Evolutionary conservation across 345 rosid genomes (phyloP), one percentile per base, ranked within the genome.

Genomic region (Eutrema heterophyllum): DNA sequence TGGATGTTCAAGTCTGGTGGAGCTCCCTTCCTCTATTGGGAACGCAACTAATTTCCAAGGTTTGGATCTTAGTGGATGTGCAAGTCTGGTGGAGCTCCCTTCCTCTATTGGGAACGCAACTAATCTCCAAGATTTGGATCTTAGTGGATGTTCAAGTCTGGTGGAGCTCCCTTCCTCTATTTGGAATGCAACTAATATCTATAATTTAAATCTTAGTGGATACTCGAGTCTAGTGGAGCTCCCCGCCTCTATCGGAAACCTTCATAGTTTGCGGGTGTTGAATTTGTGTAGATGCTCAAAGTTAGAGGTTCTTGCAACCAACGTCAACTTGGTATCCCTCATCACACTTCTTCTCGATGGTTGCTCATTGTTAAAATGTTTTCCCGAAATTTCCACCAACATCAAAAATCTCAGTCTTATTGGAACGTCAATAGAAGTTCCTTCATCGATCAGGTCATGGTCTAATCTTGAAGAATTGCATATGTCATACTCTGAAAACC

Each of bases 361-460:
- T 14, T 70, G 66, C 57, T 9, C 8, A 0, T 0, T 6, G 29
- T 21, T 70, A 4, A 46, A 21, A 35, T 14, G 5, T 0, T 70
- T 58, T 33, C 74, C 74, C 2, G 48, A 70, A 18, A 45, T 70
- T 49, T 70, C 66, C 26, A 70, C 55, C 27, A 57, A 46, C 35
- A 35, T 58, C 1, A 3, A 14, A 14, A 0, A 8, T 45, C 66
- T 70, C n/a, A 1, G 1, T 4, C 57, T 70, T 5, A n/a, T 0
- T 3, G 45, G 55, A 13, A 70, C 74, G 1, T 26, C 66, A 5
- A 5, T 70, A 35, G 29, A 46, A 36, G 48, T 58, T 35, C 66
- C 74, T 46, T 44, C 15, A 5, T 35, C 73, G 0, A 44, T 69
- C 24, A 41, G 7, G 44, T 30, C 29, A 3, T 56, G 45, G 21